phyloP scores from a whole-genome alignment of 441 rosid genomes.

The Adansonia madagascariensis region DNA sequence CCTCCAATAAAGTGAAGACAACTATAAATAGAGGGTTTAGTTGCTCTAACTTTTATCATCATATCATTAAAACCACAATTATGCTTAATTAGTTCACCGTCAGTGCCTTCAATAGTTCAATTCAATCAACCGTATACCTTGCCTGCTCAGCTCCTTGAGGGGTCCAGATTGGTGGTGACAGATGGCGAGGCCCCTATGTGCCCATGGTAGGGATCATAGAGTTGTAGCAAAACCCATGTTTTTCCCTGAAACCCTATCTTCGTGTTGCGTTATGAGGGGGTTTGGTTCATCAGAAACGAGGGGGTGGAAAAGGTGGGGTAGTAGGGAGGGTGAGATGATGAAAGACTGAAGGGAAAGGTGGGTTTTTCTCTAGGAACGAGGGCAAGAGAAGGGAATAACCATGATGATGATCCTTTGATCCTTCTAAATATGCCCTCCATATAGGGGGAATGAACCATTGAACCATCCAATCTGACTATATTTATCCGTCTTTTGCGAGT shows the following conservation, averaged over 20 bases:
- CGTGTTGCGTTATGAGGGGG: neutral
- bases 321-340: conserved; percentile 15
- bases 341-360: conserved; percentile 28
- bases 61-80: conserved; percentile 3
- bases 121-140: neutral
- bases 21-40: conserved; percentile 2
- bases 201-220: conserved; percentile 12
- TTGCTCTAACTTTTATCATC: neutral
- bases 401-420: conserved; percentile 40
- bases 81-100: neutral
- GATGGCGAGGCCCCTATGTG: conserved; percentile 17
- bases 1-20: conserved; percentile 3
- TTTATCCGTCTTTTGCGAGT: neutral
- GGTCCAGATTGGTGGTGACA: conserved; percentile 22
- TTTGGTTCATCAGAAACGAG: conserved; percentile 40
- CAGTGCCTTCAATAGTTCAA: neutral
- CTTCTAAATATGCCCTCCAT: conserved; percentile 23
- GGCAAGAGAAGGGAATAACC: conserved; percentile 36
- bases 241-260: conserved; percentile 2
- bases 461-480: conserved; percentile 37
- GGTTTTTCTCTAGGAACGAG: conserved; percentile 46
- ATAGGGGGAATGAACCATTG: conserved; percentile 15
- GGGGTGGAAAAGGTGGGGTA: conserved; percentile 15
- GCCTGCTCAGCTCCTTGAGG: neutral
- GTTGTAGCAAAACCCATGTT: neutral